Conservation (phyloP, 2,329 filamentous ascomycete species). For the Talaromyces verruculosus region DNA sequence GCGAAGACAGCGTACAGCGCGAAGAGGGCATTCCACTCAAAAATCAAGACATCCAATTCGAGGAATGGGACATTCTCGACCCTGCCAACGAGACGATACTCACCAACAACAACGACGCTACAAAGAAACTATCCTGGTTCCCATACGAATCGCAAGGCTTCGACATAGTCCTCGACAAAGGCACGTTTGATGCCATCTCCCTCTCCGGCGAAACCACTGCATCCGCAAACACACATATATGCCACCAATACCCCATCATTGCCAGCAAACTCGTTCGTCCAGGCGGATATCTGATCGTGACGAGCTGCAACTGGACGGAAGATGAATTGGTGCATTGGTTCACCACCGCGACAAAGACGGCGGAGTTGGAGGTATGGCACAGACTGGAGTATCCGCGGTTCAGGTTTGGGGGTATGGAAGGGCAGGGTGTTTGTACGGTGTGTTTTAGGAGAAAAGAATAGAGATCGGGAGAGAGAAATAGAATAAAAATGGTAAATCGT, state of each 20-base stretch:
- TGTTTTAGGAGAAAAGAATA: slow-evolving; percentile 20
- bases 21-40: slow-evolving; percentile 20
- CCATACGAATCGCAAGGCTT: slow-evolving; percentile 58
- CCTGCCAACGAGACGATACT: slow-evolving; percentile 27
- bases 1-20: neutral
- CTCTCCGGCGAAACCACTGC: slow-evolving; percentile 49
- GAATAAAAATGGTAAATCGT: neutral
- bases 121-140: slow-evolving; percentile 37
- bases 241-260: slow-evolving; percentile 71
- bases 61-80: slow-evolving; percentile 65
- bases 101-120: neutral
- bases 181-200: slow-evolving; percentile 93
- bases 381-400: slow-evolving; percentile 81
- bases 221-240: slow-evolving; percentile 50
- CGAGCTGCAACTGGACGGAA: slow-evolving; percentile 98
- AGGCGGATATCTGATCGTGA: slow-evolving; percentile 77
- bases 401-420: slow-evolving; percentile 24
- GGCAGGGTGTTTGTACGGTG: slow-evolving; percentile 24
- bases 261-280: slow-evolving; percentile 67
- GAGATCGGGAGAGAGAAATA: no score
- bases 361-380: slow-evolving; percentile 60
- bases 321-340: slow-evolving; percentile 82
- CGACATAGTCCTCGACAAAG: slow-evolving; percentile 95
- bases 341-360: slow-evolving; percentile 37
- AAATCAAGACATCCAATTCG: slow-evolving; percentile 45